Evolutionary conservation across 2,329 filamentous ascomycete species (phyloP).

Genomic region (Alternaria atra): DNA sequence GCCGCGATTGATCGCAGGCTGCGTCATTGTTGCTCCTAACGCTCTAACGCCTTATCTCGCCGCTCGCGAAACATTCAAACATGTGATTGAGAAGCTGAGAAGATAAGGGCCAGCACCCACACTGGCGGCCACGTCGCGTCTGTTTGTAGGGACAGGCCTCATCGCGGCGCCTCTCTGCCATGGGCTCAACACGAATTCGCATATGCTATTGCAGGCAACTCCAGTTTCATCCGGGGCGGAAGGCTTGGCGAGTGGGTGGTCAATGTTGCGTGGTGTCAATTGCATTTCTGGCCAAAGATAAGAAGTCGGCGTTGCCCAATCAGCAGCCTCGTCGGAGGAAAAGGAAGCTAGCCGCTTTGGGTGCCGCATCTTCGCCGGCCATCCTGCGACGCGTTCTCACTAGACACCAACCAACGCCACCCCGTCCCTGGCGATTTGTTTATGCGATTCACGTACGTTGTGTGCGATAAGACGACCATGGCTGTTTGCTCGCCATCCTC

Average conservation of each 20-base stretch:
- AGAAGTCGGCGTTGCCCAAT: constrained; percentile 9
- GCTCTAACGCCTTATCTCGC: constrained; percentile 33
- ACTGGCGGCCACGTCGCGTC: constrained; percentile 23
- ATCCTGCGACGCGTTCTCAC: constrained; percentile 10
- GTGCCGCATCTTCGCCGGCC: constrained; percentile 8
- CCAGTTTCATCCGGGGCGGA: constrained; percentile 36
- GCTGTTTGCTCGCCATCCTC: background rate
- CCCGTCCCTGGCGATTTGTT: constrained; percentile 13
- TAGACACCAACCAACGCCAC: constrained; percentile 9
- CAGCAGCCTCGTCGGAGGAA: background rate
- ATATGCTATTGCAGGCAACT: constrained; percentile 13
- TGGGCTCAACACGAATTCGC: constrained; percentile 10
- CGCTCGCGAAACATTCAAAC: constrained; percentile 22
- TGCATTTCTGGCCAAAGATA: constrained; percentile 22
- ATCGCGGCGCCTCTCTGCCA: constrained; percentile 19
- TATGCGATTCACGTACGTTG: constrained; percentile 17
- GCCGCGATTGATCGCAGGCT: constrained; percentile 31
- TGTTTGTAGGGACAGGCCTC: constrained; percentile 14
- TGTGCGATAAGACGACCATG: constrained; percentile 13
- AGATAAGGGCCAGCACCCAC: constrained; percentile 27
- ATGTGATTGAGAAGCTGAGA: constrained; percentile 13
- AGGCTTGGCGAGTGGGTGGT: constrained; percentile 43
- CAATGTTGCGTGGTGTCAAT: constrained; percentile 28
- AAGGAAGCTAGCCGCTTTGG: constrained; percentile 8
- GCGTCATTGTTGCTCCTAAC: constrained; percentile 36